Conservation (phyloP, 805 yeast species). For the Yamadazyma akitaensis region DNA sequence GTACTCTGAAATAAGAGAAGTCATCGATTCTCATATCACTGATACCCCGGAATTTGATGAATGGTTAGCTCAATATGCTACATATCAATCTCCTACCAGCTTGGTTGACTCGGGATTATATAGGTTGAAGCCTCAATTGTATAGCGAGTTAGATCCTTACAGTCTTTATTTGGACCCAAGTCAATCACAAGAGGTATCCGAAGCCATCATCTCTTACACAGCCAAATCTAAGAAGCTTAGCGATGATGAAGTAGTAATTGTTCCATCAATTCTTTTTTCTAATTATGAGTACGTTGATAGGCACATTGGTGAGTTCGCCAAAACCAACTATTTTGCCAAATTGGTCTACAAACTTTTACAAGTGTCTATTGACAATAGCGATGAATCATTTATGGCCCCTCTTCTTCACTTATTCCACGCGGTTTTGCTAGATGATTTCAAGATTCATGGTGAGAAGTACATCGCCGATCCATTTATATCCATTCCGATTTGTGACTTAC, state of each 20-base stretch:
- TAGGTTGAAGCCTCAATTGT: constrained; percentile 56
- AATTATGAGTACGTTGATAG: constrained; percentile 30
- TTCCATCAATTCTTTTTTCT: constrained; percentile 41
- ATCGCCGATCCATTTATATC: constrained; percentile 45
- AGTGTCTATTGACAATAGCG: constrained; percentile 46
- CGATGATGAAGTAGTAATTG: constrained; percentile 43
- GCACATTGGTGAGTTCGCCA: constrained; percentile 48
- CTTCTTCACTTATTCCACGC: constrained; percentile 72
- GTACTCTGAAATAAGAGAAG: constrained; percentile 45
- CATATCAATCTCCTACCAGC: constrained; percentile 59
- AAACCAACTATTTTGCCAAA: constrained; percentile 52
- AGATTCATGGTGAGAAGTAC: constrained; percentile 35
- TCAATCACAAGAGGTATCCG: constrained; percentile 51
- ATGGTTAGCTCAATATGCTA: constrained; percentile 60
- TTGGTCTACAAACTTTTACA: constrained; percentile 56
- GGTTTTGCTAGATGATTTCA: constrained; percentile 49
- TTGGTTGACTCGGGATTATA: constrained; percentile 61
- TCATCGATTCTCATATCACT: constrained; percentile 8
- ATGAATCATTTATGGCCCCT: constrained; percentile 55
- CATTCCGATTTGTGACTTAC: constrained; percentile 54
- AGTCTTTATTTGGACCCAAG: constrained; percentile 44
- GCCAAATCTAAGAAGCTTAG: constrained; percentile 36
- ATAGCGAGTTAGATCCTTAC: constrained; percentile 61
- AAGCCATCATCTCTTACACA: constrained; percentile 42
- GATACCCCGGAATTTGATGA: constrained; percentile 36